Evolutionary conservation across 371 early-diverging fungal genomes (phyloP).

Genomic region (Mycotypha africana): DNA sequence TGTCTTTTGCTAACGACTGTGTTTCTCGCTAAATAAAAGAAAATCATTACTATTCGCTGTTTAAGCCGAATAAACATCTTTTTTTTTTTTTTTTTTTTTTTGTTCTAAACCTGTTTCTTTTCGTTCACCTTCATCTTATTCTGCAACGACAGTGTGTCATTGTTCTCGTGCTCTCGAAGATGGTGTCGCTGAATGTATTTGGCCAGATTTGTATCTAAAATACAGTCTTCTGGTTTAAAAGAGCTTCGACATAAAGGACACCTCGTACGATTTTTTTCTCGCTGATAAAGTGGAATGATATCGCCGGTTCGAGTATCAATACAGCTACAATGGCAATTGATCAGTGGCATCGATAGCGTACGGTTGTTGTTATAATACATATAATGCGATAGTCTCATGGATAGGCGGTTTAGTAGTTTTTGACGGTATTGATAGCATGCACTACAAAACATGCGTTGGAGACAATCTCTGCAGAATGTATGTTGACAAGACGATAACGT

Average conservation of each 20-base stretch:
- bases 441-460: constrained; percentile 11
- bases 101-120: neutral
- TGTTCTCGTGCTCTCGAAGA: neutral
- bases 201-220: too few relatives aligned
- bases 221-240: neutral
- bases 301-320: neutral
- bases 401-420: neutral
- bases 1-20: too few relatives aligned
- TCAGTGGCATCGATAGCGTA: neutral
- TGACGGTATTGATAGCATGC: constrained; percentile 1
- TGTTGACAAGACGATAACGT: constrained; percentile 8
- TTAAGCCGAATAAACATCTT: too few relatives aligned
- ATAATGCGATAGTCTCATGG: neutral
- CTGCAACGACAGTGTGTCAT: neutral
- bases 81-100: too few relatives aligned
- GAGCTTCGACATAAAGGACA: neutral
- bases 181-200: too few relatives aligned
- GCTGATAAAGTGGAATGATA: too few relatives aligned
- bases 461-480: constrained; percentile 12
- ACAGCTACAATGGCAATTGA: neutral
- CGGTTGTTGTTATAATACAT: too few relatives aligned
- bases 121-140: too few relatives aligned
- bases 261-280: too few relatives aligned
- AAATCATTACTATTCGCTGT: too few relatives aligned
- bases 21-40: too few relatives aligned